Percentiles rank a stretch among this genome's conserved stretches.
phyloP scores from a whole-genome alignment of 2,329 filamentous ascomycete genomes.

The Trichoderma gracile region DNA sequence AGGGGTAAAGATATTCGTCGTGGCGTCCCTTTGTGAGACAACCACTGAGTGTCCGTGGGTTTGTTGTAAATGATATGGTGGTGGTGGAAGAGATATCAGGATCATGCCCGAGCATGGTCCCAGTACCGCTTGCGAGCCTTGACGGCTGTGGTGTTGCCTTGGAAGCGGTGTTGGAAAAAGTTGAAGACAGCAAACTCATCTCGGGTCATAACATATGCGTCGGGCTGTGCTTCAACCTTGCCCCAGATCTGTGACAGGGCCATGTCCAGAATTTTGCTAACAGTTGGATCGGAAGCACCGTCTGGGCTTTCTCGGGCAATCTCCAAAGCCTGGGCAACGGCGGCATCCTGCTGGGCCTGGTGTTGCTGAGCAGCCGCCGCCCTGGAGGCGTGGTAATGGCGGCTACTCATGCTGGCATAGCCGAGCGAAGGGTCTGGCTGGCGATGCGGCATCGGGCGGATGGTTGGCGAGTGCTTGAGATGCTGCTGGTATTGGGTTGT shows the following conservation, averaged over 20 bases:
- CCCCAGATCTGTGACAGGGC: constrained; percentile 66
- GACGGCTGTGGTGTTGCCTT: constrained; percentile 51
- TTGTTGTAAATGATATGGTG: too few species aligned
- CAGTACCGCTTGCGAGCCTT: constrained; percentile 55
- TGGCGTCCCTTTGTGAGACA: too few species aligned
- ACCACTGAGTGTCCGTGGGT: too few species aligned
- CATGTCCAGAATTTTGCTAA: constrained; percentile 65
- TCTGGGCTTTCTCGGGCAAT: constrained; percentile 73
- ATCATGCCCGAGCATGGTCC: constrained; percentile 46
- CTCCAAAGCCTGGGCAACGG: constrained; percentile 69
- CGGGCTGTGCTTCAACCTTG: constrained; percentile 63
- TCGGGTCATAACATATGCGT: constrained; percentile 69
- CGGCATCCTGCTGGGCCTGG: constrained; percentile 38
- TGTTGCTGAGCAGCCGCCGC: constrained; percentile 27
- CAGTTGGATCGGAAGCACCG: constrained; percentile 61
- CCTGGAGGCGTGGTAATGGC: constrained; percentile 30
- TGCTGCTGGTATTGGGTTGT: constrained; percentile 26
- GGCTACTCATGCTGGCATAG: constrained; percentile 20
- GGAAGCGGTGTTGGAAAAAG: constrained; percentile 71
- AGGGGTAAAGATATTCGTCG: too few species aligned
- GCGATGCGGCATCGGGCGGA: constrained; percentile 32
- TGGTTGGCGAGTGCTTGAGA: constrained; percentile 18
- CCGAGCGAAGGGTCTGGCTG: constrained; percentile 29
- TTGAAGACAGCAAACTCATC: constrained; percentile 88
- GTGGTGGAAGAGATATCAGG: too few species aligned